Base-by-base conservation (phyloP, 345 rosid genomes). In the Reutealis trisperma region DNA sequence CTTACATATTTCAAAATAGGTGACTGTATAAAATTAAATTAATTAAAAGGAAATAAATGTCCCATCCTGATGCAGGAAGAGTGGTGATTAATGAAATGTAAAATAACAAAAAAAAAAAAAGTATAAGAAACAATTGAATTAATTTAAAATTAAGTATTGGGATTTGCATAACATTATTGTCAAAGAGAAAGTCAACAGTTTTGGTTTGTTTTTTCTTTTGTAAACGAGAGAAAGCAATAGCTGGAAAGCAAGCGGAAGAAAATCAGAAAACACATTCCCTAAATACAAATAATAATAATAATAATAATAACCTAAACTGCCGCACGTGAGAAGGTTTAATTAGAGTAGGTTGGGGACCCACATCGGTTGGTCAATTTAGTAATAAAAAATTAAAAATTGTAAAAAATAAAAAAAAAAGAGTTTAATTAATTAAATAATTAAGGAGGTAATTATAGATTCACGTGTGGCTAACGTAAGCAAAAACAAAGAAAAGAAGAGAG, bases 391-490 rank as follows among this genome's bases (percentile, higher is more conserved):
- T 18, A 54, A 15, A 52, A 13, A 15, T 15, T n/a, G n/a, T n/a
- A n/a, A n/a, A 52, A 15, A 15, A 15, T 3, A 15, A 15, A 13
- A 52, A 16, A 8, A 5, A 19, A 27, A 27, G 30, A 27, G 30
- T 27, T 27, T 27, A 27, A 27, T 27, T 27, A 27, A 27, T 27
- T 27, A 27, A 27, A 27, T 27, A 27, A 27, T 27, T 27, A 27
- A 27, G 30, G 30, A 27, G 30, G 30, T 47, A 54, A 70, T 64
- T 67, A 72, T 58, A 30, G 73, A 71, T 77, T 78, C 88, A 87
- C 90, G 86, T 87, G 90, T 80, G 86, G 85, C 65, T 63, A 59
- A 79, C 86, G 87, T 84, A 77, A 81, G 63, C 82, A 37, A 1
- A 67, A 27, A 27, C 30, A 5, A 37, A 37, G 5, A 3, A 34